Evolutionary conservation across 768 basidiomycete genomes (phyloP).

Genomic region (Terana coerulea): DNA sequence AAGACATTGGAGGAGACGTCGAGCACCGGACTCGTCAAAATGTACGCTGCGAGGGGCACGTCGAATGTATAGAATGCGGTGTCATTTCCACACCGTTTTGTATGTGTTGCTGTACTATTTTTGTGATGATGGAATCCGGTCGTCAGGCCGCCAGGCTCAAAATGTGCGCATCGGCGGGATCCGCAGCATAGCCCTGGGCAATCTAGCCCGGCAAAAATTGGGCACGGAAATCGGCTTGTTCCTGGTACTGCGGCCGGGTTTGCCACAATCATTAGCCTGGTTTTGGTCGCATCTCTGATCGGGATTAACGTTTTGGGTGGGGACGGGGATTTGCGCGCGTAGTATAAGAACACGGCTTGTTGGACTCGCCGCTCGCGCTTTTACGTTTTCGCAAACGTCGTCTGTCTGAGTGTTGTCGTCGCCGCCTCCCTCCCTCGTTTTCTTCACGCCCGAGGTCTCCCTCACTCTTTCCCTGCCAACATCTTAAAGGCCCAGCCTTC

Average conservation of each 20-base stretch:
- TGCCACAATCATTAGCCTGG: background rate
- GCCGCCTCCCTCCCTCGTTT: slow-evolving; percentile 11
- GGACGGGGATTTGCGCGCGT: background rate
- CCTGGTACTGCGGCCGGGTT: too few species aligned
- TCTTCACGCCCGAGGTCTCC: slow-evolving; percentile 12
- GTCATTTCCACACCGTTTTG: background rate
- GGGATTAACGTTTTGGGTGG: background rate
- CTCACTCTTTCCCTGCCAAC: slow-evolving; percentile 6
- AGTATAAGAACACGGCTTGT: slow-evolving; percentile 1
- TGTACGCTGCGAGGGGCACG: slow-evolving; percentile 64
- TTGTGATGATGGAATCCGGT: background rate
- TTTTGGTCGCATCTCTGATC: background rate
- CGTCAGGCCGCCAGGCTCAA: background rate
- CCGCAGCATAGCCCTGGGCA: background rate
- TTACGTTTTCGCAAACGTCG: slow-evolving; percentile 9
- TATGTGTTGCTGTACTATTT: slow-evolving; percentile 1
- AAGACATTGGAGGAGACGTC: slow-evolving; percentile 68
- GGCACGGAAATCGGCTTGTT: background rate
- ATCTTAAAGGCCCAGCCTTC: slow-evolving; percentile 11
- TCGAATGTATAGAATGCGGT: slow-evolving; percentile 4
- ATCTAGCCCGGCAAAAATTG: background rate
- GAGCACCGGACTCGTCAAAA: slow-evolving; percentile 68
- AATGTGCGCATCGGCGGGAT: too few species aligned
- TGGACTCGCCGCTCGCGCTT: background rate
- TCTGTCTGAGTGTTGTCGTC: slow-evolving; percentile 11